Conservation (phyloP, 371 early-diverging fungal species). For the Mortierella polycephala region DNA sequence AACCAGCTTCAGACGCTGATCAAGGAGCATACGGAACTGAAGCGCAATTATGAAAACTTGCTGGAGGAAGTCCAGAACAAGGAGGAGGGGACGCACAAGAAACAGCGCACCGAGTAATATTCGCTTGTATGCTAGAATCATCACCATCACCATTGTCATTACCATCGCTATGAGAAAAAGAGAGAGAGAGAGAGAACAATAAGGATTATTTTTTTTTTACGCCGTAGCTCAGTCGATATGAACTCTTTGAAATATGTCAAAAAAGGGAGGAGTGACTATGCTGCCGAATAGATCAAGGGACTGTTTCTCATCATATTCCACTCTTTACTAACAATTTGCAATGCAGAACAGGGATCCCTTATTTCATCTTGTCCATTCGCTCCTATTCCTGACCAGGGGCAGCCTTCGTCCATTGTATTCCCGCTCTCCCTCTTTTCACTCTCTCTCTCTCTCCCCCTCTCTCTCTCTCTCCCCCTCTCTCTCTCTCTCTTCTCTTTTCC, state of each 20-base stretch:
- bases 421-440: not conserved
- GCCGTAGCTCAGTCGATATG: too few species aligned
- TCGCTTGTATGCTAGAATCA: not conserved
- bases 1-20: conserved; percentile 5
- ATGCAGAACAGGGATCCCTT: not conserved
- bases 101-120: not conserved
- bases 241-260: too few species aligned
- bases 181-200: not conserved
- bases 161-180: not conserved
- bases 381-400: not conserved
- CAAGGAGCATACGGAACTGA: conserved; percentile 8
- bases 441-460: not conserved
- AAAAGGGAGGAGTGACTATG: too few species aligned
- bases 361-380: not conserved
- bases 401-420: not conserved
- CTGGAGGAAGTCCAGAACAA: not conserved
- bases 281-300: too few species aligned
- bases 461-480: not conserved
- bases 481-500: not conserved
- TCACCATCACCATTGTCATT: not conserved
- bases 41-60: conserved; percentile 9
- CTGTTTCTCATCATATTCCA: too few species aligned
- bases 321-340: not conserved
- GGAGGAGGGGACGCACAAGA: not conserved
- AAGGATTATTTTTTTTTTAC: not conserved